Evolutionary conservation across 345 rosid genomes (phyloP).

Genomic region (Acer yangbiense): DNA sequence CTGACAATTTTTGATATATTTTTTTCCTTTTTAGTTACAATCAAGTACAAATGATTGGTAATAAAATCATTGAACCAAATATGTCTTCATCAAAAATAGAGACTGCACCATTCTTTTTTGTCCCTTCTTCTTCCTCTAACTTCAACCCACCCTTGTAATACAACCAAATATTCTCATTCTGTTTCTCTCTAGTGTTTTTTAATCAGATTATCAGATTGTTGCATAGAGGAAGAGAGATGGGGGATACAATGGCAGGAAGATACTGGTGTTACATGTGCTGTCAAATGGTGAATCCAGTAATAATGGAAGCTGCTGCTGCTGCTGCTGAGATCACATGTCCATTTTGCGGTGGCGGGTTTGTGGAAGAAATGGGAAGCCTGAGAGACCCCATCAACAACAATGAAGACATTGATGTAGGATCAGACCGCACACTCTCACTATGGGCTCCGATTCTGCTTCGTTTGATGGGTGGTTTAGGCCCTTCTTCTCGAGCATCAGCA

Average conservation of each 20-base stretch:
- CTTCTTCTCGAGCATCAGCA: conserved; percentile 14
- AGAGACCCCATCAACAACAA: conserved; percentile 20
- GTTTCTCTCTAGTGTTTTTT: no score
- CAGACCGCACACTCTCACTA: conserved; percentile 34
- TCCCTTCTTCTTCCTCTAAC: background rate
- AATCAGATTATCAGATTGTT: no score
- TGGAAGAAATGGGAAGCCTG: conserved; percentile 49
- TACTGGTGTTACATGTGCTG: conserved; percentile 75
- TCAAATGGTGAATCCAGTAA: conserved; percentile 45
- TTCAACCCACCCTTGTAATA: no score
- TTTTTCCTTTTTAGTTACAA: background rate
- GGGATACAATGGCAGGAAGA: conserved; percentile 44
- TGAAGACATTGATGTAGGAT: conserved; percentile 20
- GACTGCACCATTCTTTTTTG: conserved; percentile 13
- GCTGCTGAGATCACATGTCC: conserved; percentile 46
- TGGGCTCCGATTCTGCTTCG: conserved; percentile 48
- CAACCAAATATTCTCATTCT: no score
- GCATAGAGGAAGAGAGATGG: conserved; percentile 41
- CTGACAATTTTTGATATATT: background rate
- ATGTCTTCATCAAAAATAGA: conserved; percentile 10
- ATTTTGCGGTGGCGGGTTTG: conserved; percentile 53
- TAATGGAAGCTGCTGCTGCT: conserved; percentile 21
- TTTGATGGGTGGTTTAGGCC: conserved; percentile 33
- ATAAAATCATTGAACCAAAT: conserved; percentile 17
- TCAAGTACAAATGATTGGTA: conserved; percentile 27